A percentile compares a stretch with the other conserved stretches of the same genome.
phyloP scores from a whole-genome alignment of 345 rosid genomes.

The Rhizophora mangle region DNA sequence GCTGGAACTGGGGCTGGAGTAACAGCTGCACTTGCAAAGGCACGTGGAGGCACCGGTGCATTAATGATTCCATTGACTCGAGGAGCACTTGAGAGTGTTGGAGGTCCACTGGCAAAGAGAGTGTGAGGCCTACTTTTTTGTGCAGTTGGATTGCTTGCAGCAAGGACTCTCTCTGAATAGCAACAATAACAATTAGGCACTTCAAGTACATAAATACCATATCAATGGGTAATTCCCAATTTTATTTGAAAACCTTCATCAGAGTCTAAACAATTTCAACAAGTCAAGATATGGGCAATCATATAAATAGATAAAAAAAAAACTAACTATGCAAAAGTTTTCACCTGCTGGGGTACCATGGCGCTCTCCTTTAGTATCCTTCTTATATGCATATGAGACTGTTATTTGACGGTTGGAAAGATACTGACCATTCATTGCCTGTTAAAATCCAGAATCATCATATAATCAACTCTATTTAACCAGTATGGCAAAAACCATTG shows the following conservation, averaged over 20 bases:
- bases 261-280: no score
- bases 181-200: constrained; percentile 1
- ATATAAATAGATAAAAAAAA: background rate
- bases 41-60: constrained; percentile 62
- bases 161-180: constrained; percentile 88
- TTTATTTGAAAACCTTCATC: no score
- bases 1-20: constrained; percentile 48
- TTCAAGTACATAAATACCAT: no score
- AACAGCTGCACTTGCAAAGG: constrained; percentile 59
- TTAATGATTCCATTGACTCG: constrained; percentile 61
- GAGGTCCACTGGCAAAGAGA: constrained; percentile 88
- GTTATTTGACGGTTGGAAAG: constrained; percentile 96
- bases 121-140: constrained; percentile 96
- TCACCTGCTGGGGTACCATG: constrained; percentile 99
- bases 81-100: constrained; percentile 45
- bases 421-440: constrained; percentile 98
- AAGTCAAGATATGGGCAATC: no score
- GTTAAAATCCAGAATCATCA: constrained; percentile 9
- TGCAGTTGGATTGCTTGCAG: constrained; percentile 79
- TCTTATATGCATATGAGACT: constrained; percentile 94
- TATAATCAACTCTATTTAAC: constrained; percentile 3
- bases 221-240: no score
- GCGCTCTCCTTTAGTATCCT: constrained; percentile 98
- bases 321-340: constrained; percentile 7
- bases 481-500: no score